Base-by-base conservation (phyloP, 441 rosid genomes). In the Cnidoscolus chayamansa region DNA sequence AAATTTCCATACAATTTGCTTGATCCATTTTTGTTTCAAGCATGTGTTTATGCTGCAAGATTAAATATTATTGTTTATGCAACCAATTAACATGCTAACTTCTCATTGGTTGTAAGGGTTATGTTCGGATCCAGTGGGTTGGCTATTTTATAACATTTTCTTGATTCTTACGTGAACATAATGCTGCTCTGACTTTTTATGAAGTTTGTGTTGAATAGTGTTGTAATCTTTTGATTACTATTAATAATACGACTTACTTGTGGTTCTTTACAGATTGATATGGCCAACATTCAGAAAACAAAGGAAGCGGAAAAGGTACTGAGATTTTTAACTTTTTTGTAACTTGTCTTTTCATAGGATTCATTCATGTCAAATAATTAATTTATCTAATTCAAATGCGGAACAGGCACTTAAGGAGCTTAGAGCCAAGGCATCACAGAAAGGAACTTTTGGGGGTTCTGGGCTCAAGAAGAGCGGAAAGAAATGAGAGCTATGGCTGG, bases 381-480 rank as follows among this genome's bases (percentile, higher is more conserved):
- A 47, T 66, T 47, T 54, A 13, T 75, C 35, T 59, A 7, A 12
- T 66, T 48, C 51, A 20, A 10, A 2, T 76, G 30, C 57, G 47
- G 64, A 74, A 40, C 73, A 92, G 94, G 98, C 96, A 12, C 88
- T 94, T 68, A 92, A 84, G 85, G 98, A 94, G 73, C 93, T 94
- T 54, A 87, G 80, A 72, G 87, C 89, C 72, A 92, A 92, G 86
- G 98, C 98, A 30, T 66, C 77, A 7, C 90, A 89, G 80, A 92
- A 92, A 76, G 98, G 98, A 19, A 3, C 89, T 11, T 65, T 94
- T n/a, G 96, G 98, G 76, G 97, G 98, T 56, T 6, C 97, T 8
- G 98, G 95, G 4, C 94, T 94, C 35, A 89, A 94, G 90, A 94
- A 94, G 85, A 94, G 98, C 54, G 95, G 97, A 17, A 94, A 94